Evolutionary conservation across 1,139 yeast species (phyloP), one percentile per base, ranked within the genome.

Genomic region (Hemisphaericaspora subhashii): DNA sequence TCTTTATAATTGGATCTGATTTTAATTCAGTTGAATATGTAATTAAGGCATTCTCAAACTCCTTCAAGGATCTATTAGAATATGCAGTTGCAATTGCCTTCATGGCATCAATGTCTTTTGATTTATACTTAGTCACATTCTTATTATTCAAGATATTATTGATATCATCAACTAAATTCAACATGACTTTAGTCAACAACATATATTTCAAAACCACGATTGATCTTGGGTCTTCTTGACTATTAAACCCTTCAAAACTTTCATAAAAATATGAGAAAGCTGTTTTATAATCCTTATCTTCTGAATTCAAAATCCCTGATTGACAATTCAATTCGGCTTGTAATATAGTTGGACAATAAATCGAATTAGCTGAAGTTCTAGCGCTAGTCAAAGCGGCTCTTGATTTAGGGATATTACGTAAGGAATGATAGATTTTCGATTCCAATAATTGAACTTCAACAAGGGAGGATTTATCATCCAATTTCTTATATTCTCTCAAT

Each of bases 391-490:
- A 74, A 4, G 97, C 83, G 5, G 98, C 98, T 55, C 88, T 80
- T 11, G 96, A 77, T 64, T 90, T 92, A n/a, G 97, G 86, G 54
- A 87, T 75, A 60, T 94, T 94, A 61, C 97, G 79, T 53, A 94
- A 72, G 20, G 95, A 90, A 61, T 90, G 97, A 62, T 85, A 92
- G 31, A 87, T 88, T 58, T 88, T 85, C 20, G 94, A 77, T 62
- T 94, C 98, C 52, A 92, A 77, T 51, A 94, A 72, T 65, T 92
- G 98, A 29, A 94, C 97, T 58, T 94, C 98, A 9, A 94, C 96
- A 42, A 94, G 77, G 26, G 96, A 87, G 38, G 92, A 83, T 64
- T 94, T 94, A 64, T 94, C 99, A 61, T 94, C 98, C 52, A 94
- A 73, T 58, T 88, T 86, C 67, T 92, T 92, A 62, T 90, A 87